Percentiles rank a stretch among this genome's conserved stretches.
Conservation (phyloP, 768 basidiomycete species). For the Clitopilus passeckerianus region DNA sequence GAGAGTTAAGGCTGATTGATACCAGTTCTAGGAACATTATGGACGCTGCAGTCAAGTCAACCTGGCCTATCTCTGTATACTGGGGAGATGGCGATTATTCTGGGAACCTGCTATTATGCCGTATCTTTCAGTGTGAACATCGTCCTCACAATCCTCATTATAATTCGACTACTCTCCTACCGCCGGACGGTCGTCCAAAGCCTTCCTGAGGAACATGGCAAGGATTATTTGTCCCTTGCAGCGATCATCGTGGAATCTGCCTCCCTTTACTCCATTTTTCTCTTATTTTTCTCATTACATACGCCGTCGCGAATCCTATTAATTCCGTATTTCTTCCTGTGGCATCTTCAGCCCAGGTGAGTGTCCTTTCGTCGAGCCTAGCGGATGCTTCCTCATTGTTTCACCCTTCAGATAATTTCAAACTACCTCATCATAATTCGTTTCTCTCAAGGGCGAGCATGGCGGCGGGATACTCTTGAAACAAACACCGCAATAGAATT, state of each 20-base stretch:
- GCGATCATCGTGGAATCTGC: slow-evolving; percentile 40
- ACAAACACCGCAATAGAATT: slow-evolving; percentile 8
- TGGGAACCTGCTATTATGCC: slow-evolving; percentile 31
- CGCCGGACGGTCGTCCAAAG: slow-evolving; percentile 20
- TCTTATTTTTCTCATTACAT: slow-evolving; percentile 34
- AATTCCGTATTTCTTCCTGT: slow-evolving; percentile 33
- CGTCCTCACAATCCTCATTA: slow-evolving; percentile 33
- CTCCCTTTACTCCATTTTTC: slow-evolving; percentile 36
- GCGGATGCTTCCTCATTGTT: background rate
- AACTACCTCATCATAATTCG: slow-evolving; percentile 38
- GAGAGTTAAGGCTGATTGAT: too few species aligned
- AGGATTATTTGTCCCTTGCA: slow-evolving; percentile 29
- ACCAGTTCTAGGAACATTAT: slow-evolving; percentile 34
- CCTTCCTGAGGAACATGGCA: slow-evolving; percentile 28
- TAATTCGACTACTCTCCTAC: slow-evolving; percentile 25
- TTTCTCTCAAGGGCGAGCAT: slow-evolving; percentile 34
- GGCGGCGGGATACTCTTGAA: slow-evolving; percentile 22
- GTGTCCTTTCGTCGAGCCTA: background rate
- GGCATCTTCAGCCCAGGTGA: slow-evolving; percentile 29
- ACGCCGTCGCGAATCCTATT: slow-evolving; percentile 31
- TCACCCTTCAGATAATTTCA: slow-evolving; percentile 22
- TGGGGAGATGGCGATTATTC: slow-evolving; percentile 22
- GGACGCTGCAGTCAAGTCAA: slow-evolving; percentile 37
- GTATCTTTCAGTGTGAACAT: slow-evolving; percentile 37
- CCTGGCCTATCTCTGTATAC: slow-evolving; percentile 36